A percentile compares a stretch with the other conserved stretches of the same genome.
Conservation (phyloP, 352 stramenopile species). For the Phytophthora sp. region DNA sequence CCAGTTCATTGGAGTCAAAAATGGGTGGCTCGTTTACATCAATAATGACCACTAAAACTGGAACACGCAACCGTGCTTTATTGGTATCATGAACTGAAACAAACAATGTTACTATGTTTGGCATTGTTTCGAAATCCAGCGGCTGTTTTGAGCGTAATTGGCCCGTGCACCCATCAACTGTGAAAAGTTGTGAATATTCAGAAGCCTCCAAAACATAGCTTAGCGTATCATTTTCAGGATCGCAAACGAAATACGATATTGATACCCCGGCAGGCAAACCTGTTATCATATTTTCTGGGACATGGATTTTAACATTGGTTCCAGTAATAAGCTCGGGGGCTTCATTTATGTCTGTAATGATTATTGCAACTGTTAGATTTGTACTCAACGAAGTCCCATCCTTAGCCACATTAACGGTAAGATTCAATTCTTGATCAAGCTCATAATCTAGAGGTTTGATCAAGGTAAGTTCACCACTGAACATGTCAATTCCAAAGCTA, state of each 20-base stretch:
- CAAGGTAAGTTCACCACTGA: constrained; percentile 19
- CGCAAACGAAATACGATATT: constrained; percentile 44
- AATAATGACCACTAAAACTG: constrained; percentile 9
- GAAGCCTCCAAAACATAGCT: constrained; percentile 50
- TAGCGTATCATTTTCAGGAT: constrained; percentile 61
- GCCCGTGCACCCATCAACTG: constrained; percentile 51
- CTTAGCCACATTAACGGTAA: constrained; percentile 26
- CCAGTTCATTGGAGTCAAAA: constrained; percentile 13
- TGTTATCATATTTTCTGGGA: constrained; percentile 18
- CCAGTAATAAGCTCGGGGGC: constrained; percentile 9
- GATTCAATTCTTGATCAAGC: background rate
- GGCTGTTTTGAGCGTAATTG: constrained; percentile 42
- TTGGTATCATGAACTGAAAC: constrained; percentile 27
- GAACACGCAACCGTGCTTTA: constrained; percentile 3
- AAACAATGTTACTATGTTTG: background rate
- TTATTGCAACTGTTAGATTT: constrained; percentile 17
- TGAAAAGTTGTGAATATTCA: constrained; percentile 50
- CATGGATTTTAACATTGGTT: background rate
- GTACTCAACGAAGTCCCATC: background rate
- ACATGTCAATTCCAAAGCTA: constrained; percentile 17
- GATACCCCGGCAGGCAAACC: constrained; percentile 30
- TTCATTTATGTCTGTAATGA: constrained; percentile 24
- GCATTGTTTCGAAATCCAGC: constrained; percentile 48
- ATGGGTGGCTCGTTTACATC: constrained; percentile 30
- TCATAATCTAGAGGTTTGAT: constrained; percentile 27